Conservation (phyloP, 306 rosid genomes). For the Vigna reflexopilosa region DNA sequence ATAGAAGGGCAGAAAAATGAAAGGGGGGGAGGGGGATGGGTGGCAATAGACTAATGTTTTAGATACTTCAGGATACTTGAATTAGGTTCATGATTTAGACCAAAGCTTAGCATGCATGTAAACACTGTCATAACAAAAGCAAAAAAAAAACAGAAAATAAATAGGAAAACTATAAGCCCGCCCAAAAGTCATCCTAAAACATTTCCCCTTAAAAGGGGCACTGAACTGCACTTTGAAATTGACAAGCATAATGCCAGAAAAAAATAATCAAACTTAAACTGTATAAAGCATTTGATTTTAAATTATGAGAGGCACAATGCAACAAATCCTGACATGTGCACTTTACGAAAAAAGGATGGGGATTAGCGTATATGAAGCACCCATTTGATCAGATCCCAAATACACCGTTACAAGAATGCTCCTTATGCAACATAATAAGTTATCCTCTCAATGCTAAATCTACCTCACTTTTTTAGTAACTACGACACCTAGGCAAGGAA, state of each 20-base stretch:
- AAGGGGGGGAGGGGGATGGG: neutral
- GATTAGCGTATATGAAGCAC: neutral
- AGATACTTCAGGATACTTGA: slow-evolving; percentile 16
- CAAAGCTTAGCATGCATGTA: slow-evolving; percentile 13
- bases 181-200: slow-evolving; percentile 5
- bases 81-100: slow-evolving; percentile 8
- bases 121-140: neutral
- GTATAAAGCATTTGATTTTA: neutral
- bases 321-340: neutral
- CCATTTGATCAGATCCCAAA: neutral
- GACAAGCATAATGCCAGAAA: neutral
- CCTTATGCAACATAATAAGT: neutral
- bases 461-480: neutral
- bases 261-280: neutral
- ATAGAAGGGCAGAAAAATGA: neutral
- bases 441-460: neutral
- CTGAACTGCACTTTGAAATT: neutral
- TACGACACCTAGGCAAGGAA: neutral
- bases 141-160: neutral
- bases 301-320: neutral
- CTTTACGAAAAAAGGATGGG: neutral
- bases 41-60: neutral
- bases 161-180: neutral
- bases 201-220: neutral
- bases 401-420: neutral